Base-by-base conservation (phyloP, 2,329 filamentous ascomycete species). In the Periconia digitata region DNA sequence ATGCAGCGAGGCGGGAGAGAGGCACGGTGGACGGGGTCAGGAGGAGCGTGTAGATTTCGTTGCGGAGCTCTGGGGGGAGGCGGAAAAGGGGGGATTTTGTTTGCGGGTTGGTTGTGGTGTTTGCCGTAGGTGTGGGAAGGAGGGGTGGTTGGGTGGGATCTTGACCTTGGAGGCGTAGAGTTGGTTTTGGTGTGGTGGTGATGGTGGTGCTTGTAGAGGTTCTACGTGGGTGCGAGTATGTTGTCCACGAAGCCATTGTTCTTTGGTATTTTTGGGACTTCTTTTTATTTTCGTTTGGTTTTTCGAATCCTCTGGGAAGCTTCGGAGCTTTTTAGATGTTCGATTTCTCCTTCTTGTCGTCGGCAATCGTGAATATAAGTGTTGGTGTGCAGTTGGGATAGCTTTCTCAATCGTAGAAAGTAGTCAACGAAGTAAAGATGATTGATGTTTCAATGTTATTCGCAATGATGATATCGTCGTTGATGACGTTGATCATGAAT, bases 41-140 rank as follows among this genome's bases (percentile, higher is more conserved):
- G 22, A 77, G 64, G 23, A 63, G 58, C 23, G 58, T 53, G 63
- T 77, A 81, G 24, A 87, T 80, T 60, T 86, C 77, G 46, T 85
- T 80, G 32, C 79, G 77, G 3, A 87, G 75, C 58, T 87, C 85
- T 2, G 76, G 74, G 20, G 86, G 79, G 1, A 88, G 74, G 15
- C 55, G 63, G 66, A 77, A 74, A 46, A 77, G 55, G 5, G 51
- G 35, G 0, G 58, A 63, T 15, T 44, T 24, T 8, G 49, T 8
- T 44, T 67, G 63, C 1, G 43, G 48, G 16, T 39, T 21, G 27
- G 29, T 21, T 12, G 49, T 22, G 44, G 27, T 35, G 39, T 45
- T 51, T 55, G 41, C 48, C 43, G 46, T 34, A 27, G 54, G 8
- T 36, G 35, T 57, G 55, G 53, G 57, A 60, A 46, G 57, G 58